Evolutionary conservation across 345 rosid genomes (phyloP), one percentile per base, ranked within the genome.

Genomic region (Lepidium aucheri): DNA sequence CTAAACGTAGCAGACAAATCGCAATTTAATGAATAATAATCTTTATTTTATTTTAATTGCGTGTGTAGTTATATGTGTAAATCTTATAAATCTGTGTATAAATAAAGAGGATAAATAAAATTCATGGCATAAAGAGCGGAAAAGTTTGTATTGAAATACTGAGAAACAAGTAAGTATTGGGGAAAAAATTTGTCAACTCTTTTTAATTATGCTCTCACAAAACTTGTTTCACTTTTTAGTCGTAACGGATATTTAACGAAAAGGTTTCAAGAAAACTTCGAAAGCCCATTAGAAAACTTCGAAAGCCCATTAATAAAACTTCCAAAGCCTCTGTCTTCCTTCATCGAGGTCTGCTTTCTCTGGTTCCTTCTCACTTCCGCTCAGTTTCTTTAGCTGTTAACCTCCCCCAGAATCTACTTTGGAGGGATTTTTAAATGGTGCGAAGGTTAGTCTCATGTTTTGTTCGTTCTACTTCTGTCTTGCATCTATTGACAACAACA

Each of bases 391-490:
- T 47, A 36, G 2, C 67, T 43, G 20, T 32, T 4, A 14, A 15
- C 17, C 35, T 60, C 18, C n/a, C 53, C 0, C 32, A 46, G 45
- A 16, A 17, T 39, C 36, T 26, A 3, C 3, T 22, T 22, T 45
- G 10, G 2, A 2, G 66, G 30, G 67, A 52, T 43, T 24, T 34
- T 20, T 53, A 24, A 26, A 68, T 47, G 65, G 68, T 74, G 69
- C 73, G 78, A 68, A 39, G 78, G 14, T 47, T 74, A 1, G 34
- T 63, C 42, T 62, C 70, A n/a, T 47, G 2, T 16, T 3, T 62
- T 1, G n/a, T 20, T 12, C 69, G 53, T 35, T 33, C 49, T 42
- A 22, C 28, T 32, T 22, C 8, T 14, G 40, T 49, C 22, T 62
- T 63, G 14, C 36, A 38, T 61, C 38, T 35, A 9, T 33, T 60